These are phyloP conservation scores for Cadophora luteo-olivacea DNA, from an alignment of 2,329 filamentous ascomycete species.

Conservation along the genomic window DNA sequence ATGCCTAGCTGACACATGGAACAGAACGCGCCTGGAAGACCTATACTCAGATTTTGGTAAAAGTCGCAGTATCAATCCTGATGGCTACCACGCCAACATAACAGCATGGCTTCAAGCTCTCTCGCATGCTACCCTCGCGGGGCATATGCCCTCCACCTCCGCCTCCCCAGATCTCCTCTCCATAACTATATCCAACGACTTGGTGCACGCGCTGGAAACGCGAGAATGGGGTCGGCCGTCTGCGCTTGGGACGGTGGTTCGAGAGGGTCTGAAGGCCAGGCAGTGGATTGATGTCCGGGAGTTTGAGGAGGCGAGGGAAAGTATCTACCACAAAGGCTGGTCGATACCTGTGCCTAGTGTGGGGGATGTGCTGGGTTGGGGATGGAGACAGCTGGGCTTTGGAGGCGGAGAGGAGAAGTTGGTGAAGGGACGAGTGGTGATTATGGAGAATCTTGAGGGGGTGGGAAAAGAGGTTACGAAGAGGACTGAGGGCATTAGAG, in stretches of 20 bases:
- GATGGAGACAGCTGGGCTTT: slow-evolving; percentile 72
- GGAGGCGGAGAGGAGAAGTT: slow-evolving; percentile 61
- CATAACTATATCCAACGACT: slow-evolving; percentile 63
- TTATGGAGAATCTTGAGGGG: slow-evolving; percentile 67
- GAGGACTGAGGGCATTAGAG: slow-evolving; percentile 48
- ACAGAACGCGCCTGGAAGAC: slow-evolving; percentile 77
- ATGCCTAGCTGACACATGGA: slow-evolving; percentile 4
- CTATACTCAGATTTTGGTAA: slow-evolving; percentile 87
- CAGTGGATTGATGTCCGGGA: slow-evolving; percentile 74
- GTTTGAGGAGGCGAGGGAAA: slow-evolving; percentile 70
- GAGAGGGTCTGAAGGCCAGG: slow-evolving; percentile 72
- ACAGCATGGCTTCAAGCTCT: slow-evolving; percentile 80
- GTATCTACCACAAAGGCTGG: slow-evolving; percentile 81
- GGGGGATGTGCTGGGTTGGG: slow-evolving; percentile 72
- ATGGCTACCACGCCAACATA: slow-evolving; percentile 83
- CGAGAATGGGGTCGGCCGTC: slow-evolving; percentile 82
- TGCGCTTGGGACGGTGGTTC: slow-evolving; percentile 78
- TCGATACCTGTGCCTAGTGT: slow-evolving; percentile 59
- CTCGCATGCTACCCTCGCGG: slow-evolving; percentile 69
- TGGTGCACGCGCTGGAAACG: slow-evolving; percentile 75
- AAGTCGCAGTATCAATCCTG: slow-evolving; percentile 79
- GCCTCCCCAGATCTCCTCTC: slow-evolving; percentile 57
- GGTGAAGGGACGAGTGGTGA: slow-evolving; percentile 67
- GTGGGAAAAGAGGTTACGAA: slow-evolving; percentile 61
- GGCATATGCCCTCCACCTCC: slow-evolving; percentile 50